Conservation (phyloP, 2,329 filamentous ascomycete genomes). For the Furcasterigmium furcatum region DNA sequence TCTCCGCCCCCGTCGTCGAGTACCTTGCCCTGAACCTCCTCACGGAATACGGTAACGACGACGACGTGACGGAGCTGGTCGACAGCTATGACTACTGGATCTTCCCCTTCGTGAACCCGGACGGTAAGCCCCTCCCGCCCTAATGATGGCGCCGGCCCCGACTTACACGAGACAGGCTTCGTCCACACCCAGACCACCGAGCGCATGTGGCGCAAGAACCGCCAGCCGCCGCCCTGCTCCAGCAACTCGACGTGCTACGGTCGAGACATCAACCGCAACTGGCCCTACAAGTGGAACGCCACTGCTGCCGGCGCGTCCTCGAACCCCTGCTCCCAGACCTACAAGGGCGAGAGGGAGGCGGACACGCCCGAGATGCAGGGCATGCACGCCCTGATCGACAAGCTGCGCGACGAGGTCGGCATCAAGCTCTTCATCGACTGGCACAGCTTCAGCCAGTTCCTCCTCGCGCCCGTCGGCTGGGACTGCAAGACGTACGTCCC, state of each 20-base stretch:
- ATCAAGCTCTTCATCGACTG: conserved; percentile 45
- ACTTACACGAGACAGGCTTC: conserved; percentile 28
- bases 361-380: conserved; percentile 44
- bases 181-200: conserved; percentile 41
- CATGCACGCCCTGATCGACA: conserved; percentile 28
- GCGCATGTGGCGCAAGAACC: conserved; percentile 50
- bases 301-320: conserved; percentile 36
- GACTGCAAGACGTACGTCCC: conserved; percentile 34
- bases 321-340: conserved; percentile 44
- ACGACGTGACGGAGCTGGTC: conserved; percentile 36
- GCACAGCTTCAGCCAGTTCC: conserved; percentile 41
- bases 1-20: conserved; percentile 41
- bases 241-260: conserved; percentile 35
- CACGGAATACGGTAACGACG: conserved; percentile 32
- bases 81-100: conserved; percentile 57
- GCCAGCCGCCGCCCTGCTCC: conserved; percentile 27
- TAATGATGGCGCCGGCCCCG: neutral
- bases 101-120: conserved; percentile 46
- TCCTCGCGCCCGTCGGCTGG: conserved; percentile 40
- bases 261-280: conserved; percentile 53
- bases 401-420: conserved; percentile 26
- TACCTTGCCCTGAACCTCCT: conserved; percentile 45
- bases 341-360: conserved; percentile 32
- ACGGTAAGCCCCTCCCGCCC: conserved; percentile 22
- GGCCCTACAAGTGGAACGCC: conserved; percentile 44